Conservation (phyloP, 2,329 filamentous ascomycete species). For the Hymenoscyphus fructigenus region DNA sequence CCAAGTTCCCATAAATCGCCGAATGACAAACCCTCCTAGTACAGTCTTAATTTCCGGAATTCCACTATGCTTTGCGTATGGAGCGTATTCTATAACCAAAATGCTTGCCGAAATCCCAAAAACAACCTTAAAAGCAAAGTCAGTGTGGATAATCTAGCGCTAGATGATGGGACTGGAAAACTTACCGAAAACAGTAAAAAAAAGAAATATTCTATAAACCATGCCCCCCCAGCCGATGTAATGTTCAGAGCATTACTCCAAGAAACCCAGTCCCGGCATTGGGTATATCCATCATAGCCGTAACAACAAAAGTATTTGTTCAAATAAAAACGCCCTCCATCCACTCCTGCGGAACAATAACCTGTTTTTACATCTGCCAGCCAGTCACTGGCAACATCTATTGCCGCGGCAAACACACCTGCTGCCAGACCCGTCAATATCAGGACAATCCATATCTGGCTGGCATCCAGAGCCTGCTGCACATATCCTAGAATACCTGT, state of each 20-base stretch:
- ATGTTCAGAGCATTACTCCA: conserved; percentile 79
- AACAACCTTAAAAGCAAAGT: conserved; percentile 52
- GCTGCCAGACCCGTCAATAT: conserved; percentile 82
- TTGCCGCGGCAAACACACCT: conserved; percentile 80
- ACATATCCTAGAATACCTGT: conserved; percentile 71
- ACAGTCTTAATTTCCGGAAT: conserved; percentile 98
- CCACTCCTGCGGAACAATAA: conserved; percentile 73
- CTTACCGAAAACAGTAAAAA: conserved; percentile 81
- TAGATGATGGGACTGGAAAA: neutral
- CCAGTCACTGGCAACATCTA: conserved; percentile 92
- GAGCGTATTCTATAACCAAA: conserved; percentile 79
- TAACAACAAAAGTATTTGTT: conserved; percentile 92
- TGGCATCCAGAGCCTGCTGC: conserved; percentile 74
- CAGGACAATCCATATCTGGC: conserved; percentile 88
- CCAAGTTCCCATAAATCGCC: conserved; percentile 82
- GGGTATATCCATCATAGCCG: conserved; percentile 78
- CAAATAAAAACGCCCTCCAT: conserved; percentile 86
- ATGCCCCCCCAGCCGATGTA: conserved; percentile 65
- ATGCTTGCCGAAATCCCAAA: conserved; percentile 77
- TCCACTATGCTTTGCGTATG: conserved; percentile 90
- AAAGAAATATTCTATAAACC: conserved; percentile 83
- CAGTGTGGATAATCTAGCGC: neutral
- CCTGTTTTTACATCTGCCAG: conserved; percentile 88
- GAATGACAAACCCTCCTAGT: conserved; percentile 89
- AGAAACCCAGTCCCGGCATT: conserved; percentile 83